Evolutionary conservation across 2,329 filamentous ascomycete species (phyloP).

Genomic region (Pseudogymnoascus sp.): DNA sequence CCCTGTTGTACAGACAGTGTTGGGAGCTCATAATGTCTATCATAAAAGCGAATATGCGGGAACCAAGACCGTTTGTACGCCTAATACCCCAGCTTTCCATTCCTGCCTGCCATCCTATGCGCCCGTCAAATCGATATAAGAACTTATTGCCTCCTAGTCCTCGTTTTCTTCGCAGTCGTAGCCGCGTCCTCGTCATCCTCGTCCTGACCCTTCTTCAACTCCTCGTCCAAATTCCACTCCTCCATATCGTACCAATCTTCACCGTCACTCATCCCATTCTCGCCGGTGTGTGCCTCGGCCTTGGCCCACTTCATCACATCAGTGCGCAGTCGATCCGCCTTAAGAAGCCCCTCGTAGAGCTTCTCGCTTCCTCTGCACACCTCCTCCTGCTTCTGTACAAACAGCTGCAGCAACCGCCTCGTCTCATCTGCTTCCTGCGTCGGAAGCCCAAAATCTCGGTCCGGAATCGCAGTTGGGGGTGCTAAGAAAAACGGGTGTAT

Average conservation of each 20-base stretch:
- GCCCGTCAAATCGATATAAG: not conserved
- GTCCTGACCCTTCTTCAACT: conserved; percentile 73
- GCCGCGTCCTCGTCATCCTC: conserved; percentile 68
- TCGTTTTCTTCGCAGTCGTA: conserved; percentile 41
- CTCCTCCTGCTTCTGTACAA: conserved; percentile 81
- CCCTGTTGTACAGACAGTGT: not conserved
- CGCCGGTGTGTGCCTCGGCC: conserved; percentile 62
- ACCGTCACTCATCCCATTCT: conserved; percentile 72
- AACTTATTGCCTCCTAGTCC: conserved; percentile 30
- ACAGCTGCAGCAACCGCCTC: conserved; percentile 62
- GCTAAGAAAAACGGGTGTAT: conserved; percentile 70
- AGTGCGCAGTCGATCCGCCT: conserved; percentile 62
- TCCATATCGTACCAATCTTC: conserved; percentile 85
- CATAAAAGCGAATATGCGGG: not conserved
- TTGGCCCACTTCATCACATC: conserved; percentile 68
- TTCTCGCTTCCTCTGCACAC: conserved; percentile 62
- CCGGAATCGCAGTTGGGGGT: conserved; percentile 51
- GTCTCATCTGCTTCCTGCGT: conserved; percentile 69
- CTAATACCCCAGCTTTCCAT: not conserved
- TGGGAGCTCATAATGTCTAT: not conserved
- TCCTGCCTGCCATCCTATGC: not conserved
- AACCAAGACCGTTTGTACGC: not conserved
- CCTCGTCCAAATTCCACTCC: conserved; percentile 66
- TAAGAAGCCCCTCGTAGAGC: conserved; percentile 62
- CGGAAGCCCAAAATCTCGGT: conserved; percentile 65